phyloP scores from a whole-genome alignment of 2,329 filamentous ascomycete species.

The Sporothrix phasma region DNA sequence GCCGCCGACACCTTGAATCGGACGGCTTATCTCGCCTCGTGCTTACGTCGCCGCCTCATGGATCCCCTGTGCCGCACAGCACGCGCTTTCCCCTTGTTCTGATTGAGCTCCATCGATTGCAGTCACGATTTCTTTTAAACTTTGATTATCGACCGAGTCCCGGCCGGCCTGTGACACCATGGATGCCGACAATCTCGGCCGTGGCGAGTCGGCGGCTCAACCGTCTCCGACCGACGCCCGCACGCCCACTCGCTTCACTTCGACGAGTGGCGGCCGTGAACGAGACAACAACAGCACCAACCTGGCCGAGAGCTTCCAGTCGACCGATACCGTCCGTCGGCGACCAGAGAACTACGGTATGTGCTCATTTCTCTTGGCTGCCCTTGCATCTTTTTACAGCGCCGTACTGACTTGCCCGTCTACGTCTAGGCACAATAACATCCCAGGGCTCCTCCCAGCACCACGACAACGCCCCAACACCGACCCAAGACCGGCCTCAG shows the following conservation, averaged over 20 bases:
- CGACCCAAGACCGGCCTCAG: constrained; percentile 31
- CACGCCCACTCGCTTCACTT: constrained; percentile 2
- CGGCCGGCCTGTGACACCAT: neutral
- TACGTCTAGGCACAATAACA: constrained; percentile 10
- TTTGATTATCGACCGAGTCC: neutral
- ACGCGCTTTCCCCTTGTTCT: neutral
- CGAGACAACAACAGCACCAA: constrained; percentile 25
- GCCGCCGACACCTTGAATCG: neutral
- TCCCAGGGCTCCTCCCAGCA: constrained; percentile 13
- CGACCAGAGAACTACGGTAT: constrained; percentile 50
- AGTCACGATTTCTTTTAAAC: no score
- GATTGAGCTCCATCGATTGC: neutral
- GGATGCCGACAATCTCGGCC: constrained; percentile 6
- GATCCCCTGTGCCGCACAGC: constrained; percentile 3
- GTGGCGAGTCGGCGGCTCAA: constrained; percentile 7
- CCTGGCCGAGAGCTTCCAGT: constrained; percentile 46
- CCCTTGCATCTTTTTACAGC: neutral
- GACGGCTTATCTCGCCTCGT: neutral
- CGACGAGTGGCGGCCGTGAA: neutral
- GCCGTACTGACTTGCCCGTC: neutral
- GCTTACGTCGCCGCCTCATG: constrained; percentile 3
- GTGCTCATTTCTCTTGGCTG: constrained; percentile 19
- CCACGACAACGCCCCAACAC: constrained; percentile 15
- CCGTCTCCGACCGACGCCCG: constrained; percentile 12
- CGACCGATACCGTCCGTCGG: constrained; percentile 50